Evolutionary conservation across 2,329 filamentous ascomycete species (phyloP), one percentile per base, ranked within the genome.

Genomic region (Furcasterigmium sp.): DNA sequence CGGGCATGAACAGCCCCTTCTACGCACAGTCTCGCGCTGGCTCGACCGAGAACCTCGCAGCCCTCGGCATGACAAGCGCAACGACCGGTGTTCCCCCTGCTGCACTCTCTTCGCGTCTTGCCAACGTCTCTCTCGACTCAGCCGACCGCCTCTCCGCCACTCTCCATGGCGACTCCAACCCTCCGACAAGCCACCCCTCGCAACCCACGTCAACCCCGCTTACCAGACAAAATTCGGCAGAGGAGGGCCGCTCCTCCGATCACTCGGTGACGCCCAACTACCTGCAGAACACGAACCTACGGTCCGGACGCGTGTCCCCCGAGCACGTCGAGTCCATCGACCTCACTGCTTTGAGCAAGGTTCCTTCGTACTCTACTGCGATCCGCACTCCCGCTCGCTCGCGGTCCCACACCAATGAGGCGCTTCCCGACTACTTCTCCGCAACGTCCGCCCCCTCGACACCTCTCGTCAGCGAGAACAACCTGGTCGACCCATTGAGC

Each of bases 1-100:
- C 87, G 42, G 83, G 84, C n/a, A 76, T 88, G 45, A 89, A 79
- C 59, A 96, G 89, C 28, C 93, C 93, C 0, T 84, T 89, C 53
- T 82, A 82, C 54, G 76, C 72, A 8, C 78, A 80, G 40, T 84
- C 87, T 42, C 82, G 89, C 44, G 78, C 84, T 37, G 84, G 85
- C 6, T 97, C 91, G 0, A 70, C 76, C 9, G 93, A 97, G 55
- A 91, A 96, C 57, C 70, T 97, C 19, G 71, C 78, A 19, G 39
- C 38, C 78, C 69, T 77, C 38, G 67, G 70, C 44, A 67, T 65
- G 45, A 54, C 49, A 61, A 70, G 50, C 66, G 32, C 32, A 15
- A 67, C 38, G 23, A 46, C 58, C 59, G 28, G 62, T 61, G 63
- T 73, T 17, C 62, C 65, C 13, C 76, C 75, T n/a, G 75, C 73